A percentile compares a stretch with the other conserved stretches of the same genome.
phyloP scores from a whole-genome alignment of 345 rosid genomes.

The Acer negundo region DNA sequence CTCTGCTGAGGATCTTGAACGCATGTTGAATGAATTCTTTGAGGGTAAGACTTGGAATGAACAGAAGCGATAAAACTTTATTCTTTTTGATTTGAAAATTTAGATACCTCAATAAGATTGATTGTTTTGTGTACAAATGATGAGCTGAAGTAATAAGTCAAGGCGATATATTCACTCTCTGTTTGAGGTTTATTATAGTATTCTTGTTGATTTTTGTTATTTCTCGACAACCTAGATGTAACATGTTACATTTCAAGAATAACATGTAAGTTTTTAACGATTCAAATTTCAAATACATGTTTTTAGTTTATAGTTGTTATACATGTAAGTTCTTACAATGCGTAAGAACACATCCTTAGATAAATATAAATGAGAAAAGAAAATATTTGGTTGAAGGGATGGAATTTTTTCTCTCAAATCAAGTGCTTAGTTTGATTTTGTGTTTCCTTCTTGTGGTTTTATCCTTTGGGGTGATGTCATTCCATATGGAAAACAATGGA shows the following conservation, averaged over 20 bases:
- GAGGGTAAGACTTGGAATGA: constrained; percentile 91
- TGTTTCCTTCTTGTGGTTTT: no score
- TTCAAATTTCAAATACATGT: not conserved
- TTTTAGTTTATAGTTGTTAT: not conserved
- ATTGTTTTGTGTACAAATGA: constrained; percentile 17
- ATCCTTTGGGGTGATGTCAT: no score
- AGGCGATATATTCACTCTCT: constrained; percentile 2
- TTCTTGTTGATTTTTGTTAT: not conserved
- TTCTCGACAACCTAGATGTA: not conserved
- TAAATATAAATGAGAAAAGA: not conserved
- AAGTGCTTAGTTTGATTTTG: no score
- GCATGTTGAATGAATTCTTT: constrained; percentile 90
- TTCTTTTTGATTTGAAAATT: constrained; percentile 5
- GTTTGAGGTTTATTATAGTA: not conserved
- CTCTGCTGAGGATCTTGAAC: constrained; percentile 76
- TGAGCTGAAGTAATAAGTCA: constrained; percentile 14
- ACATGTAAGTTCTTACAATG: not conserved
- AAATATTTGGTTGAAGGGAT: no score
- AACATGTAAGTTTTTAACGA: not conserved
- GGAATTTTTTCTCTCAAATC: no score
- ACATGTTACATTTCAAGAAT: not conserved
- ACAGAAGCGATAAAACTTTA: constrained; percentile 53
- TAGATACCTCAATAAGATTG: not conserved
- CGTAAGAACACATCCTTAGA: no score
- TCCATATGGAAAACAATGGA: no score